Evolutionary conservation across 768 basidiomycete species (phyloP).

Genomic region (Rhizopogon sp.): DNA sequence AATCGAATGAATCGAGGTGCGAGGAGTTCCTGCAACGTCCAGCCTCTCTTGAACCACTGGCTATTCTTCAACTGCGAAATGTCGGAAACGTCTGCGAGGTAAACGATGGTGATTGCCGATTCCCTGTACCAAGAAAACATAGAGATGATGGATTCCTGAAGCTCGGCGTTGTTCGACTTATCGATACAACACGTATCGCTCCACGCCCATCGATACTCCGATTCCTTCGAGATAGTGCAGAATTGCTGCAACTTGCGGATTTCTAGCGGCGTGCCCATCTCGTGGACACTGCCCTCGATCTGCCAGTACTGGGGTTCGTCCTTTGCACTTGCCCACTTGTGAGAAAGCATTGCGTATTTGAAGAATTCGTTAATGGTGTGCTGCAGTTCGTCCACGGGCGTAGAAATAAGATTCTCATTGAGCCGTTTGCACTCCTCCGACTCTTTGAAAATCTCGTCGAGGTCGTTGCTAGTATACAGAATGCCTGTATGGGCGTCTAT

Average conservation of each 20-base stretch:
- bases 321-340: conserved; percentile 10
- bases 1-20: conserved; percentile 19
- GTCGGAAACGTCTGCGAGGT: conserved; percentile 22
- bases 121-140: conserved; percentile 24
- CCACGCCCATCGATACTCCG: conserved; percentile 27
- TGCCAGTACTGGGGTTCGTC: conserved; percentile 1
- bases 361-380: conserved; percentile 6
- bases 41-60: conserved; percentile 20
- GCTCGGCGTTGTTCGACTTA: conserved; percentile 17
- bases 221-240: conserved; percentile 22
- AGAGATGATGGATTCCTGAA: conserved; percentile 23
- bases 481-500: background rate
- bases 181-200: conserved; percentile 25
- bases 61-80: conserved; percentile 18
- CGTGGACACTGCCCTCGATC: conserved; percentile 11
- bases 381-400: background rate
- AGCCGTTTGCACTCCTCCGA: background rate
- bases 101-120: conserved; percentile 23
- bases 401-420: background rate
- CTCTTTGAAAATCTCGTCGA: background rate
- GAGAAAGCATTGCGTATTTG: conserved; percentile 6
- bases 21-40: conserved; percentile 22
- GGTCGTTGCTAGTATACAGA: background rate
- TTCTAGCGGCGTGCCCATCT: background rate
- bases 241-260: conserved; percentile 23